A percentile compares a stretch with the other conserved stretches of the same genome.
These are phyloP conservation scores for Hansenula lynferdii DNA, from an alignment of 1,139 yeast genomes.

Conservation along the genomic window DNA sequence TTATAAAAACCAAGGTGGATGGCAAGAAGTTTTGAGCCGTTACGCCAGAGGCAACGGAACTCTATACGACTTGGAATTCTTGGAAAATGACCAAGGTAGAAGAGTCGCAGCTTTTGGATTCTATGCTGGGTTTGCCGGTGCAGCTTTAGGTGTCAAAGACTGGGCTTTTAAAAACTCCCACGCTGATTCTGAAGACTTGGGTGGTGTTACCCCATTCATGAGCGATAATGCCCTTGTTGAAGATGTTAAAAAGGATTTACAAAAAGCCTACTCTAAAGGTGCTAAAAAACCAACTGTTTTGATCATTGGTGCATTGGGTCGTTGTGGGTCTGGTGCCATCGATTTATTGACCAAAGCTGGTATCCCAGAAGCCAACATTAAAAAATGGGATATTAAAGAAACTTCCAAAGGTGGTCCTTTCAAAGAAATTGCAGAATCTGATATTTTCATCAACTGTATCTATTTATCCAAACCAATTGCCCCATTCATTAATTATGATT, in stretches of 20 bases:
- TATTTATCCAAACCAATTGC: slow-evolving; percentile 91
- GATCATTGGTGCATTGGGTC: slow-evolving; percentile 95
- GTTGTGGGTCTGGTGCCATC: slow-evolving; percentile 99
- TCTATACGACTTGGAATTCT: slow-evolving; percentile 88
- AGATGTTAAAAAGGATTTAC: slow-evolving; percentile 62
- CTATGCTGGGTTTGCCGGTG: slow-evolving; percentile 99
- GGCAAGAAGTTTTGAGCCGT: slow-evolving; percentile 86
- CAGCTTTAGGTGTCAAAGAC: slow-evolving; percentile 90
- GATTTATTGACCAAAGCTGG: slow-evolving; percentile 81
- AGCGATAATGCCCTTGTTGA: slow-evolving; percentile 69
- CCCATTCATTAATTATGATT: slow-evolving; percentile 73
- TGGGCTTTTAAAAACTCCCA: slow-evolving; percentile 90
- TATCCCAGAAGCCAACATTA: slow-evolving; percentile 75
- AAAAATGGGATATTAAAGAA: slow-evolving; percentile 96
- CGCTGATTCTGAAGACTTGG: slow-evolving; percentile 58
- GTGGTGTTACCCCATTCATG: slow-evolving; percentile 77
- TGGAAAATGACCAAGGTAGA: slow-evolving; percentile 92
- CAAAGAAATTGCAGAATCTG: slow-evolving; percentile 79
- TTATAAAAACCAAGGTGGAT: slow-evolving; percentile 95
- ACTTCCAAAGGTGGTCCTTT: slow-evolving; percentile 98
- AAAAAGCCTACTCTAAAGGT: slow-evolving; percentile 55
- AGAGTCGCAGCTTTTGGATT: slow-evolving; percentile 99
- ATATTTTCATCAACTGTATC: slow-evolving; percentile 92
- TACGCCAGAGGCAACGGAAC: slow-evolving; percentile 90
- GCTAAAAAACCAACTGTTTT: slow-evolving; percentile 73